These are phyloP conservation scores for Eucalyptus sideroxylon DNA, from an alignment of 345 rosid species.

Conservation along the genomic window DNA sequence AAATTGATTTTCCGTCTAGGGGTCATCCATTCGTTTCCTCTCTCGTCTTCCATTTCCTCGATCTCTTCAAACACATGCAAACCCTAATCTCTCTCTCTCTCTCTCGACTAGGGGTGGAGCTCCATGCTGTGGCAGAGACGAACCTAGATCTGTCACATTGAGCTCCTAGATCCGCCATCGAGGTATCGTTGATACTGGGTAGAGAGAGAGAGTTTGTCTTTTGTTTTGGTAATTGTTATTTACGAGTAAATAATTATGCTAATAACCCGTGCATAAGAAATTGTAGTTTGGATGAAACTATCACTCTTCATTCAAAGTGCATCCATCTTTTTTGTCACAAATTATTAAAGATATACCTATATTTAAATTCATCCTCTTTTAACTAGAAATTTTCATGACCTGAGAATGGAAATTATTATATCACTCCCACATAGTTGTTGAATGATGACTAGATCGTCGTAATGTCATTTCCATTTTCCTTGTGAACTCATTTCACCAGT, in stretches of 20 bases:
- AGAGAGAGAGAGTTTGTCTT: background rate
- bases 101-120: background rate
- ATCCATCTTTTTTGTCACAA: background rate
- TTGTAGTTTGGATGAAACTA: background rate
- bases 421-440: background rate
- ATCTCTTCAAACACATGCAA: background rate
- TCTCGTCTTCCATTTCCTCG: background rate
- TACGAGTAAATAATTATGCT: background rate
- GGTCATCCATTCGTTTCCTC: background rate
- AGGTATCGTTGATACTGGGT: background rate
- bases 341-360: background rate
- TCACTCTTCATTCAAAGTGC: background rate
- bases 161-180: background rate
- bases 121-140: background rate
- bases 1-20: background rate
- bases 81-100: background rate
- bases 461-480: background rate
- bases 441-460: background rate
- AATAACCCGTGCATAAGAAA: background rate
- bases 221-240: background rate
- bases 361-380: background rate
- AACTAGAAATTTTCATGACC: background rate
- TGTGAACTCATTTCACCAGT: background rate
- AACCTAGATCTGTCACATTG: background rate
- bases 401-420: background rate